phyloP scores from a whole-genome alignment of 108 stramenopile species.

The Cyclostephanos invisitatus region DNA sequence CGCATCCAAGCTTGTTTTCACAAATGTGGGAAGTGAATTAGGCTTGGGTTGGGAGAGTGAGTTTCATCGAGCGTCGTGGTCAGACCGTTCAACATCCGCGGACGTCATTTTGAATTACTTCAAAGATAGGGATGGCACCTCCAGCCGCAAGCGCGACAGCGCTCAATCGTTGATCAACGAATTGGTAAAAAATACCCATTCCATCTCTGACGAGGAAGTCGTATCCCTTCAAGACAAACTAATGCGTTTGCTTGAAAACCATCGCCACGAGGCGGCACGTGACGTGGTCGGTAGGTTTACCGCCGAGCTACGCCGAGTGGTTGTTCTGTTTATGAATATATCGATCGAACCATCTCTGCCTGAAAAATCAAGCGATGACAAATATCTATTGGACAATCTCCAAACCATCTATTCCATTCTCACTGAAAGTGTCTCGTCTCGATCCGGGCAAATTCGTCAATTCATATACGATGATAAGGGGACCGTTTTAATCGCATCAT shows the following conservation, averaged over 20 bases:
- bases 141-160: background rate
- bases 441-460: conserved; percentile 53
- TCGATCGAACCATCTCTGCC: conserved; percentile 22
- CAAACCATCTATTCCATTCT: conserved; percentile 26
- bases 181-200: background rate
- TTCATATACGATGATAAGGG: conserved; percentile 64
- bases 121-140: conserved; percentile 3
- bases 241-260: conserved; percentile 20
- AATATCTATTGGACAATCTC: conserved; percentile 16
- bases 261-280: conserved; percentile 28
- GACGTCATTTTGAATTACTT: conserved; percentile 15
- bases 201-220: background rate
- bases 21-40: background rate
- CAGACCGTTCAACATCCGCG: conserved; percentile 5
- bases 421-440: conserved; percentile 21
- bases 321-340: conserved; percentile 31
- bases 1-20: conserved; percentile 16
- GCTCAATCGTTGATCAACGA: conserved; percentile 20
- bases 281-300: conserved; percentile 25
- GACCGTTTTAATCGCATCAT: conserved; percentile 33
- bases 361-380: conserved; percentile 20
- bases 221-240: conserved; percentile 11
- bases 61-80: conserved; percentile 20
- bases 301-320: conserved; percentile 30
- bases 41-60: conserved; percentile 5